phyloP scores from a whole-genome alignment of 1,284 basidiomycete genomes.

The Mycosarcoma mackinlayi region DNA sequence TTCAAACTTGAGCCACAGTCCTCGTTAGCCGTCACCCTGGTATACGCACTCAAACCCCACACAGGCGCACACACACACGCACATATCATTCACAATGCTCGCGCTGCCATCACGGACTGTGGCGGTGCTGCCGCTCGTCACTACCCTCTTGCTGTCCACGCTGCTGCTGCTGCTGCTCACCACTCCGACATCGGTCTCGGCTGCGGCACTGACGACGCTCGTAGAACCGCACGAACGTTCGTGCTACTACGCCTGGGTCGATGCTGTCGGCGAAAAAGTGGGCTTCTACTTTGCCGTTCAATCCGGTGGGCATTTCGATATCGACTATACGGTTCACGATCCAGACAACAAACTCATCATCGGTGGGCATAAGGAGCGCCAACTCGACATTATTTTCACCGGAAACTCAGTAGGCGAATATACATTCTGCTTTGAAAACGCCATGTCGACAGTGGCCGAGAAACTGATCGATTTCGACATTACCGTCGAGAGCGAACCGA shows the following conservation, averaged over 20 bases:
- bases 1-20: too few species aligned
- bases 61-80: too few species aligned
- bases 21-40: too few species aligned
- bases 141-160: slow-evolving; percentile 3
- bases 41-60: too few species aligned
- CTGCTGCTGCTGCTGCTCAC: slow-evolving; percentile 1
- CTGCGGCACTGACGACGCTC: slow-evolving; percentile 85
- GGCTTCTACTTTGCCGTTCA: slow-evolving; percentile 82
- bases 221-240: slow-evolving; percentile 85
- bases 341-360: slow-evolving; percentile 87
- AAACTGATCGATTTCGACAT: slow-evolving; percentile 68
- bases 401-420: slow-evolving; percentile 95
- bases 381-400: slow-evolving; percentile 96
- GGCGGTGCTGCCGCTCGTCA: slow-evolving; percentile 3
- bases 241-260: slow-evolving; percentile 97
- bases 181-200: not conserved
- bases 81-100: slow-evolving; percentile 4
- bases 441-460: slow-evolving; percentile 68
- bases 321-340: slow-evolving; percentile 92
- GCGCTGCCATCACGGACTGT: too few species aligned
- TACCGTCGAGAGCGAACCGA: slow-evolving; percentile 67
- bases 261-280: slow-evolving; percentile 89
- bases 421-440: slow-evolving; percentile 97
- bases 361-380: slow-evolving; percentile 85
- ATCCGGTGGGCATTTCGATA: slow-evolving; percentile 95